Evolutionary conservation across 345 rosid species (phyloP), one percentile per base, ranked within the genome.

Genomic region (Brassica juncea): DNA sequence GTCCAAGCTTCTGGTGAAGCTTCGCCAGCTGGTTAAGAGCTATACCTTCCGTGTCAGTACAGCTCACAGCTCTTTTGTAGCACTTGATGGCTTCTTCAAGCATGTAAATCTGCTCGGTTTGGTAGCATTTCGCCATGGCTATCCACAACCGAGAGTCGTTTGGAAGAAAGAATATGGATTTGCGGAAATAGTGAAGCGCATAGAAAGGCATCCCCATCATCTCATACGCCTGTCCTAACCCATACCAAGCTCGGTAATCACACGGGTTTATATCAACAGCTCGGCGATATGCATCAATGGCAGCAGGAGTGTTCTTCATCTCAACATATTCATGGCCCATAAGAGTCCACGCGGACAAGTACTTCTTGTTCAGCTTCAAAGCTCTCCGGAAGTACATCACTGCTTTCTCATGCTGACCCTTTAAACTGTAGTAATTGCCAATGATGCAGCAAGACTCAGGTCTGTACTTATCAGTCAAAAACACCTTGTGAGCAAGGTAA

Each of bases 261-360:
- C 89, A 72, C 3, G 98, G 89, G 82, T 88, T 88, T 77, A 95
- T 90, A 76, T 93, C 99, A 75, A 95, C 98, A 78, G 98, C 99
- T 66, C 94, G 82, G 82, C 97, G 86, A 70, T 95, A 95, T 32
- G 98, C 99, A 86, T 94, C 99, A 61, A 95, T 83, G 6, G 99
- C 99, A 28, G 99, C 97, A 61, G 99, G 92, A 2, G 91, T 90
- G 84, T 91, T 93, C 80, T 95, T 93, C 99, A 95, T 95, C 82
- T 95, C 98, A 2, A 93, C 94, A 78, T 89, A 95, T 74, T 93
- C 99, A 34, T 95, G 99, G 23, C 99, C 99, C 97, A 93, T 91
- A 54, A 95, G 91, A 8, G 98, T 95, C 99, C 99, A 95, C 70
- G 98, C 98, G 62, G 98, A 90, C 72, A 93, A 86, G 81, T 88